phyloP scores from a whole-genome alignment of 176 grass and related monocot species.

The Carex parvula region DNA sequence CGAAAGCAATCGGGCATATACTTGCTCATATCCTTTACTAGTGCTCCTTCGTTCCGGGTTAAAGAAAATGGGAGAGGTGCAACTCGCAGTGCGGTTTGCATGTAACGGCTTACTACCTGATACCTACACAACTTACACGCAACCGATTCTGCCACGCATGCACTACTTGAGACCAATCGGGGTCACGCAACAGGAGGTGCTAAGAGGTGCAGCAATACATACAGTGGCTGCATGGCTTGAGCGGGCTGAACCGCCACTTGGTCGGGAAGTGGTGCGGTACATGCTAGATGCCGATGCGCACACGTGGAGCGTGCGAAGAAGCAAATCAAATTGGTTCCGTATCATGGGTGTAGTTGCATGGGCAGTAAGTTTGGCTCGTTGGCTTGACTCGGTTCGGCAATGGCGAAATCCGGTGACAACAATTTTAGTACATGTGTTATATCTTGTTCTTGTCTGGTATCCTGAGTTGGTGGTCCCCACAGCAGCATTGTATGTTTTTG shows the following conservation, averaged over 20 bases:
- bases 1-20: conserved; percentile 81
- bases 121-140: conserved; percentile 73
- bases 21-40: conserved; percentile 64
- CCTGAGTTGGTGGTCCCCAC: conserved; percentile 93
- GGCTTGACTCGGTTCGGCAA: conserved; percentile 61
- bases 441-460: conserved; percentile 34
- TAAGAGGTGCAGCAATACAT: conserved; percentile 68
- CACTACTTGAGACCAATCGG: conserved; percentile 89
- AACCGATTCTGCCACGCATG: conserved; percentile 78
- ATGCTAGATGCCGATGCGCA: conserved; percentile 83
- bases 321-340: conserved; percentile 98
- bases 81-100: conserved; percentile 84
- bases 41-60: conserved; percentile 77
- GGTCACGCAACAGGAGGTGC: conserved; percentile 81
- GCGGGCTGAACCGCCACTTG: conserved; percentile 79
- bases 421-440: conserved; percentile 55
- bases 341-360: conserved; percentile 96
- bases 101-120: conserved; percentile 58
- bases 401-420: conserved; percentile 76
- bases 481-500: conserved; percentile 75
- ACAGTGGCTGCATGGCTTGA: conserved; percentile 63
- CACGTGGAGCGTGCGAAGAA: conserved; percentile 85
- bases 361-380: conserved; percentile 85
- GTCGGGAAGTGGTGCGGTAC: conserved; percentile 73
- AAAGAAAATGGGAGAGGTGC: conserved; percentile 96